phyloP scores from a whole-genome alignment of 192 early-diverging fungal species.

The Linnemannia elongata region DNA sequence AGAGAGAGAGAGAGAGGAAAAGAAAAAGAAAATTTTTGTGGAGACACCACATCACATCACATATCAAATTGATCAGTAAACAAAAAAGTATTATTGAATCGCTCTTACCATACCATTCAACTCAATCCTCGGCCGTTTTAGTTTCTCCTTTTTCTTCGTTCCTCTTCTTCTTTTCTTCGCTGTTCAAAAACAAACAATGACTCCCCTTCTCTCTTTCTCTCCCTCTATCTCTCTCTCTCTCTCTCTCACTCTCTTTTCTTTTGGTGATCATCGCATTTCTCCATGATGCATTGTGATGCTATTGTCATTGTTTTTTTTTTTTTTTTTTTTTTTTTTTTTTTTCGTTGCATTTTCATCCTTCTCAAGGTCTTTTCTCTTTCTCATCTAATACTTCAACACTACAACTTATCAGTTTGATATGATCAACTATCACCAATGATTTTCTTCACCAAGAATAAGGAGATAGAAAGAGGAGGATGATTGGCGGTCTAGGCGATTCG shows the following conservation, averaged over 20 bases:
- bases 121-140: neutral
- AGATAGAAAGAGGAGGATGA: neutral
- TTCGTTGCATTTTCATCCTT: neutral
- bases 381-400: neutral
- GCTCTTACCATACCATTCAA: neutral
- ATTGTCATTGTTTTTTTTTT: neutral
- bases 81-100: neutral
- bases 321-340: neutral
- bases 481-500: neutral
- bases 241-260: neutral
- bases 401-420: neutral
- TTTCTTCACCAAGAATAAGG: neutral
- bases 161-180: neutral
- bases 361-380: neutral
- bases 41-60: neutral
- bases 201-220: neutral
- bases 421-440: neutral
- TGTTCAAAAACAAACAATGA: neutral
- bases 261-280: neutral
- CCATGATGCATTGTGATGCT: too few species aligned
- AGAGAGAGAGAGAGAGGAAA: constrained; percentile 34
- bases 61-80: neutral
- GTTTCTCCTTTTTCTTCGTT: neutral
- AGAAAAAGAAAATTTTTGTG: constrained; percentile 23
- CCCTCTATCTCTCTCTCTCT: neutral